Evolutionary conservation across 345 rosid species (phyloP).

Genomic region (Eucalyptus lansdowneana): DNA sequence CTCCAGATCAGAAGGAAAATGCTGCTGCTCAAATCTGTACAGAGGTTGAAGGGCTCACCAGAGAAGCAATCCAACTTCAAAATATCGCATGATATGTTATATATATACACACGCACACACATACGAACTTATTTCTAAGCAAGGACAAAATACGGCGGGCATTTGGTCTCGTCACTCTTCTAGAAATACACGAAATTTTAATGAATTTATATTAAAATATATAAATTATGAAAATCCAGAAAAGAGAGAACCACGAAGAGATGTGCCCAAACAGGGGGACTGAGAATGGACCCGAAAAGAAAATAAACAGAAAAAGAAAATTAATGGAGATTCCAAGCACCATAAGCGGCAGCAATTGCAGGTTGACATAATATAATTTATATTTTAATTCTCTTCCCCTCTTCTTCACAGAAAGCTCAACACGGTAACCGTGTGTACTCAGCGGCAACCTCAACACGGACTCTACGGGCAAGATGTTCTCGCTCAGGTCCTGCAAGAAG

Average conservation of each 20-base stretch:
- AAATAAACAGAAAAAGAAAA: background rate
- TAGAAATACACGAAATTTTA: background rate
- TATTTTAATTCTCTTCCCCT: background rate
- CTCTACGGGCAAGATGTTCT: background rate
- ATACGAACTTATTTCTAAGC: background rate
- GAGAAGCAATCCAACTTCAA: background rate
- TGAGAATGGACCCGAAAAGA: background rate
- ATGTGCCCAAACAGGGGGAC: background rate
- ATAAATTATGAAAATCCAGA: background rate
- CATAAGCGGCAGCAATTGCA: background rate
- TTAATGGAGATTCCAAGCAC: background rate
- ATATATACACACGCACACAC: background rate
- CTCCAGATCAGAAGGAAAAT: background rate
- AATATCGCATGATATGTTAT: background rate
- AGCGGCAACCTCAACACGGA: background rate
- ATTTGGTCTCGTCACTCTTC: background rate
- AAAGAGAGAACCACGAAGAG: background rate
- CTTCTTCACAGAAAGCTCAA: background rate
- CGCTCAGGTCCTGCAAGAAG: background rate
- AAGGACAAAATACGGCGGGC: background rate
- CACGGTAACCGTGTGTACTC: background rate
- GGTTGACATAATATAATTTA: background rate
- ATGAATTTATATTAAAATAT: background rate
- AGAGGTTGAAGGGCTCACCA: background rate
- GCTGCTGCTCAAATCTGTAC: background rate